Base-by-base conservation (phyloP, 1,139 yeast species). In the Suhomyces atakaporum region DNA sequence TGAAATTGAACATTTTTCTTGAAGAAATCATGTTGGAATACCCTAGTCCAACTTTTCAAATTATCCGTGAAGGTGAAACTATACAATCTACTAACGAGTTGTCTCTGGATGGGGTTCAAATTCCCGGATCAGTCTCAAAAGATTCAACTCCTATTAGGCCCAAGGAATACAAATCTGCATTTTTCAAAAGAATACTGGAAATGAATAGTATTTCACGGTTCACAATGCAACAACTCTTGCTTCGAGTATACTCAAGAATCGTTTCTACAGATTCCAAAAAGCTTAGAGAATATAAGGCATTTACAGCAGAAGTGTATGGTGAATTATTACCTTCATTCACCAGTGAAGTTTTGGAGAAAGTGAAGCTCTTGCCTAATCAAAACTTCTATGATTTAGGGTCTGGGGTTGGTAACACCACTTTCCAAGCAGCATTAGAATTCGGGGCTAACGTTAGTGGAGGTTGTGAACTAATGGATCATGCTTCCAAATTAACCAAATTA, bases 251-350 rank as follows among this genome's bases (percentile, higher is more conserved):
- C 58, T 64, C 86, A 0, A 68, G 97, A 49, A 73, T 85, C 2
- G 94, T 89, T 3, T 81, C 95, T 2, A 92, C 95, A 0, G 74
- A 81, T 29, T 81, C 86, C 0, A 66, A 70, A 20, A 77, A 77
- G 40, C 68, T 89, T 35, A 74, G 84, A 33, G 72, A 78, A 3
- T 89, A 89, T 56, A 81, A 82, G 52, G 95, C 96, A 0, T 89
- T 89, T 55, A 86, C 96, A 3, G 90, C 87, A 43, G 87, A 82
- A 52, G 96, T 88, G 1, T 90, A 90, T 55, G 97, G 97, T 3
- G 97, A 90, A 60, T 64, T 90, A 38, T 67, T 90, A 52, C 97
- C 97, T 1, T 69, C 75, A 4, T 87, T 89, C 51, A 70, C 86
- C 25, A 75, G 88, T 34, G 79, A 74, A 47, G 83, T 86, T 1